Evolutionary conservation across 164 flowering plant genomes (phyloP).

Genomic region (Stephania cephalantha): DNA sequence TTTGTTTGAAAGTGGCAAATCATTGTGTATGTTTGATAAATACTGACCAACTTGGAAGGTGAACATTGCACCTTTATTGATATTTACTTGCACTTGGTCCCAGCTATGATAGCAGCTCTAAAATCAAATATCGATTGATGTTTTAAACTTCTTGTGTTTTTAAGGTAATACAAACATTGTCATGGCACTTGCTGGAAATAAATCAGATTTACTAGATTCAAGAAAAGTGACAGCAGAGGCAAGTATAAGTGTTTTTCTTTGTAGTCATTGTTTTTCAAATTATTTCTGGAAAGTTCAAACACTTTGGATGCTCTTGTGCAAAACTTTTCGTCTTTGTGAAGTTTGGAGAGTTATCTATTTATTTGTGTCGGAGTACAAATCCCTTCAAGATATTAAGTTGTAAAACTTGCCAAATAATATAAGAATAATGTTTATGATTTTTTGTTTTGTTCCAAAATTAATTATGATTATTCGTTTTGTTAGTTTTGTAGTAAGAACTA

Average conservation of each 20-base stretch:
- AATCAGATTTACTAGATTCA: conserved; percentile 64
- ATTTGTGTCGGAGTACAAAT: neutral
- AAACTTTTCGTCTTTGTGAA: neutral
- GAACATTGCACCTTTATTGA: neutral
- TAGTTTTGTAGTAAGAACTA: too few species aligned
- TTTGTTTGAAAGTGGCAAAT: neutral
- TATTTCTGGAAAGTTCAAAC: neutral
- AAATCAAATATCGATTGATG: neutral
- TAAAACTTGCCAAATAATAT: too few species aligned
- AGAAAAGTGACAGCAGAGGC: conserved; percentile 62
- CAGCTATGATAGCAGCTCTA: neutral
- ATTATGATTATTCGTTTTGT: too few species aligned
- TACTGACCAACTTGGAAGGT: neutral
- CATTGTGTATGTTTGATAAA: neutral
- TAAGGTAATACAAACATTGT: conserved; percentile 85
- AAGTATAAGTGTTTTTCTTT: conserved; percentile 9
- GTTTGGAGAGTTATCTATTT: neutral
- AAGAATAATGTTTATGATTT: too few species aligned
- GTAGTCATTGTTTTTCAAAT: neutral
- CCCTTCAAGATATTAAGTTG: neutral
- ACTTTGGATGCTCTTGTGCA: neutral
- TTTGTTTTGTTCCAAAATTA: too few species aligned
- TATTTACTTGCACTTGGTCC: neutral
- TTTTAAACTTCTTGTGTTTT: neutral
- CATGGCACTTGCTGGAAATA: conserved; percentile 88